Evolutionary conservation across 306 rosid species (phyloP).

Genomic region (Rosa chinensis): DNA sequence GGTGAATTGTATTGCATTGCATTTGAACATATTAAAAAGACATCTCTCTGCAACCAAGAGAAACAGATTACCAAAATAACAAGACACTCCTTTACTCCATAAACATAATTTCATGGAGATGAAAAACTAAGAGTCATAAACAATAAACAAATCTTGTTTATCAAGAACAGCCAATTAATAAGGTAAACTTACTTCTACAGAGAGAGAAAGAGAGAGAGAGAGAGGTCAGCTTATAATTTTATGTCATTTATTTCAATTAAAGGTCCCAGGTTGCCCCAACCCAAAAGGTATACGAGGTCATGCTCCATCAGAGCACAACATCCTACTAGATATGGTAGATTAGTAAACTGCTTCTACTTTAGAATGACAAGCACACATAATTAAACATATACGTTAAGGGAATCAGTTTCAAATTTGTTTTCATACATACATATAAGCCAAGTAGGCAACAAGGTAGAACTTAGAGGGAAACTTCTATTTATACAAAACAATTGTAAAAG

Average conservation of each 20-base stretch:
- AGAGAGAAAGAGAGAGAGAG: neutral
- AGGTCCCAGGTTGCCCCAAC: neutral
- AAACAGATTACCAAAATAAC: constrained; percentile 14
- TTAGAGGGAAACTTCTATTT: neutral
- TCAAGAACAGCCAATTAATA: neutral
- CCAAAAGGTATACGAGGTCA: neutral
- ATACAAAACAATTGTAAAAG: neutral
- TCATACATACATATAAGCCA: neutral
- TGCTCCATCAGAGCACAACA: neutral
- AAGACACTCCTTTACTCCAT: constrained; percentile 7
- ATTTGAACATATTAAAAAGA: constrained; percentile 84
- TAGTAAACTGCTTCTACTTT: neutral
- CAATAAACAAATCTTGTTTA: neutral
- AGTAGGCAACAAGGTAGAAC: neutral
- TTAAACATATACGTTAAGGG: neutral
- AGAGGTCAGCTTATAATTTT: neutral
- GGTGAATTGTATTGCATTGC: constrained; percentile 95
- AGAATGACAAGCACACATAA: neutral
- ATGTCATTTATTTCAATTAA: neutral
- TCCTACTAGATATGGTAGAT: neutral
- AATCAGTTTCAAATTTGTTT: neutral
- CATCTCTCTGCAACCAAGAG: constrained; percentile 74
- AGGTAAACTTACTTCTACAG: neutral
- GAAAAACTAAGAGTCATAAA: neutral
- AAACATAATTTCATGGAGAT: neutral